These are phyloP conservation scores for Cladosporium halotolerans DNA, from an alignment of 2,329 filamentous ascomycete species.

Conservation along the genomic window DNA sequence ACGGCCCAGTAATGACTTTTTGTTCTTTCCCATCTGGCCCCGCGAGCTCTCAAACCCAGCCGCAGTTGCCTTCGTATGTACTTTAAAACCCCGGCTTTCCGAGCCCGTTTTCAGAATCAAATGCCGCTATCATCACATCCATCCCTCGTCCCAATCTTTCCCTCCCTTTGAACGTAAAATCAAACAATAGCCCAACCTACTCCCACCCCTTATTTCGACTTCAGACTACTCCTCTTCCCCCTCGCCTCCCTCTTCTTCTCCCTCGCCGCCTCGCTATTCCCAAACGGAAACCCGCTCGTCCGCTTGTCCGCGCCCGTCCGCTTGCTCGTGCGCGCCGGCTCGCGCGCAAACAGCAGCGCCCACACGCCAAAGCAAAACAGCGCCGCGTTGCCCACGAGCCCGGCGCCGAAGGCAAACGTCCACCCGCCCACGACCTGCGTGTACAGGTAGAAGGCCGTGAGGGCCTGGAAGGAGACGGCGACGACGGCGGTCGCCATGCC, in stretches of 20 bases:
- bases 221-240: conserved; percentile 19
- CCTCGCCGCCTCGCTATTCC: conserved; percentile 40
- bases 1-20: conserved; percentile 1
- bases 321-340: conserved; percentile 50
- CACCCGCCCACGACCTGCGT: conserved; percentile 52
- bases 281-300: conserved; percentile 60
- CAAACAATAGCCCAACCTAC: background rate
- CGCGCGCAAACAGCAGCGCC: conserved; percentile 55
- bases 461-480: conserved; percentile 42
- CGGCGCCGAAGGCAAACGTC: conserved; percentile 53
- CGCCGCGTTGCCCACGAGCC: conserved; percentile 49
- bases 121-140: background rate
- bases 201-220: conserved; percentile 12
- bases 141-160: background rate
- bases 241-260: conserved; percentile 27
- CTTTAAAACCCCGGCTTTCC: too few species aligned
- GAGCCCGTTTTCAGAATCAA: too few species aligned
- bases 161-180: background rate
- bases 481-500: conserved; percentile 9
- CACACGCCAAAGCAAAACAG: conserved; percentile 60
- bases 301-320: conserved; percentile 63
- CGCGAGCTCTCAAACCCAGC: too few species aligned
- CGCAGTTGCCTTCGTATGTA: too few species aligned
- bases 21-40: background rate
- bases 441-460: conserved; percentile 62